A percentile compares a stretch with the other conserved stretches of the same genome.
Conservation (phyloP, 441 rosid species). For the Croton setiger region DNA sequence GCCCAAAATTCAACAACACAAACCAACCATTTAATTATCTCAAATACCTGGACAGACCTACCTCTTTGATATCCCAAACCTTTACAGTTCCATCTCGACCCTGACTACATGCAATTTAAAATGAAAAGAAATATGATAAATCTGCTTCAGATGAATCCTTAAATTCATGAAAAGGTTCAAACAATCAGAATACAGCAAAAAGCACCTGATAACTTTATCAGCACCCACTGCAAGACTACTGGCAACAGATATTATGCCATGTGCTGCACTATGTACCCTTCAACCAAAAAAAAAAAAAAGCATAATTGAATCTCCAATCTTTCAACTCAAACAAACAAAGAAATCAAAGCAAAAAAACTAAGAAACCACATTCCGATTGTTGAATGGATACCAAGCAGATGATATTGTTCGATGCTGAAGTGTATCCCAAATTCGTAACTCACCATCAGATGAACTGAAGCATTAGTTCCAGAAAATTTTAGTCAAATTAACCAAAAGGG, state of each 20-base stretch:
- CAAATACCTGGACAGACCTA: slow-evolving; percentile 74
- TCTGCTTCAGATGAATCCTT: not conserved
- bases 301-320: slow-evolving; percentile 4
- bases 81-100: slow-evolving; percentile 94
- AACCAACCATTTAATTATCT: not conserved
- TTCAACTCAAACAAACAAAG: not conserved
- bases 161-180: slow-evolving; percentile 1
- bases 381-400: slow-evolving; percentile 52
- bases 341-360: not conserved
- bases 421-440: slow-evolving; percentile 82
- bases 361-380: not conserved
- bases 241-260: slow-evolving; percentile 70
- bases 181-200: slow-evolving; percentile 6
- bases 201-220: slow-evolving; percentile 69
- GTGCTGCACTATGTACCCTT: slow-evolving; percentile 87
- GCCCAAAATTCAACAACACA: not conserved
- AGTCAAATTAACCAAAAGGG: not conserved
- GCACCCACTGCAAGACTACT: slow-evolving; percentile 50
- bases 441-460: slow-evolving; percentile 81
- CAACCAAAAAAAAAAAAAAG: slow-evolving; percentile 16
- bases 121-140: not conserved
- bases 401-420: slow-evolving; percentile 65
- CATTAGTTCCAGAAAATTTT: slow-evolving; percentile 11
- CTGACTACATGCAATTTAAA: slow-evolving; percentile 45
- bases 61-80: slow-evolving; percentile 78